Percentiles rank a stretch among this genome's conserved stretches.
Conservation (phyloP, 2,329 filamentous ascomycete species). For the Penicillium sp. region DNA sequence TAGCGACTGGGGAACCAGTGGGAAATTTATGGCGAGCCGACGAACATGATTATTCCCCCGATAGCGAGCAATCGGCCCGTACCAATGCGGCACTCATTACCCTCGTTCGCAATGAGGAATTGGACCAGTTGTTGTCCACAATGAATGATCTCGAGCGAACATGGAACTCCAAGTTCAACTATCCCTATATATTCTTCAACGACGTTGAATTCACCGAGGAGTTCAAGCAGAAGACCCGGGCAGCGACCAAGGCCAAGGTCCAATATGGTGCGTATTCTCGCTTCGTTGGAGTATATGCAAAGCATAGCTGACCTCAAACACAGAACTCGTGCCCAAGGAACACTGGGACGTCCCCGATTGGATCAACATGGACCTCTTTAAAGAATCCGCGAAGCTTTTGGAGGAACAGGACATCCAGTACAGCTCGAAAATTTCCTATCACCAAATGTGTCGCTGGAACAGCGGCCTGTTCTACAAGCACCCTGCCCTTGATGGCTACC, state of each 20-base stretch:
- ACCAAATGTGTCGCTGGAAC: constrained; percentile 99
- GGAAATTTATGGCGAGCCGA: constrained; percentile 69
- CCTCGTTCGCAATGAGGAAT: constrained; percentile 87
- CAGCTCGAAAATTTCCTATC: constrained; percentile 81
- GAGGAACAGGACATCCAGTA: constrained; percentile 87
- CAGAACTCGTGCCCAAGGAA: constrained; percentile 85
- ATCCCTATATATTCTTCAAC: constrained; percentile 99
- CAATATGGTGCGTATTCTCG: constrained; percentile 61
- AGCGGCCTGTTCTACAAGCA: constrained; percentile 97
- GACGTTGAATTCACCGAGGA: constrained; percentile 89
- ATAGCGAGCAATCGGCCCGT: constrained; percentile 70
- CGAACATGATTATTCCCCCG: constrained; percentile 71
- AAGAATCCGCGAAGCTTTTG: constrained; percentile 78
- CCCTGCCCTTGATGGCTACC: constrained; percentile 72
- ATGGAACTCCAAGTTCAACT: constrained; percentile 99
- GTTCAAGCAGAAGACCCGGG: constrained; percentile 78
- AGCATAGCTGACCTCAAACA: constrained; percentile 24
- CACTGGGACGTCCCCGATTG: constrained; percentile 90
- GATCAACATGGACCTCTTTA: constrained; percentile 84
- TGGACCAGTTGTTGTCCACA: constrained; percentile 75
- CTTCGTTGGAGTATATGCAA: constrained; percentile 15
- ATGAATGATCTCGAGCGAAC: constrained; percentile 91
- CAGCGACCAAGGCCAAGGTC: constrained; percentile 81
- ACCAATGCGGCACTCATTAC: constrained; percentile 92
- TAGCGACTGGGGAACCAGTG: constrained; percentile 79